These are phyloP conservation scores for Zasmidium cellare DNA, from an alignment of 2,329 filamentous ascomycete genomes.

Conservation along the genomic window DNA sequence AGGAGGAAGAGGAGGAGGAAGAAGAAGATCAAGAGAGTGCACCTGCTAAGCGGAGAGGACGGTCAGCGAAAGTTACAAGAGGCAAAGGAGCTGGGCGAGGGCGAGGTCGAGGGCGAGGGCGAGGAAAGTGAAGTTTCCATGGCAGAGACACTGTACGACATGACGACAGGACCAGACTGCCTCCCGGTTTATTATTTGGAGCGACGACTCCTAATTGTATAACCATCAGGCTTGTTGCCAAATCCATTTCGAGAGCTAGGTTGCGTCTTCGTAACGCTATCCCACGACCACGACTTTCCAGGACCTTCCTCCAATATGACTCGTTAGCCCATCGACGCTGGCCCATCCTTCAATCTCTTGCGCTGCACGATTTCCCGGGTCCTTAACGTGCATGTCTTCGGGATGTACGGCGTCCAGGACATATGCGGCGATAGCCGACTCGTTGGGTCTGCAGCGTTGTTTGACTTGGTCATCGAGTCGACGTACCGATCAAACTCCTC, in stretches of 20 bases:
- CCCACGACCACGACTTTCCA: no score
- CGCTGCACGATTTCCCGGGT: not conserved
- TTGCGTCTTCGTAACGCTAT: no score
- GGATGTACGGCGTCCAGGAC: not conserved
- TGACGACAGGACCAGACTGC: not conserved
- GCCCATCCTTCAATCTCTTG: no score
- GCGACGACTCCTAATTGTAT: no score
- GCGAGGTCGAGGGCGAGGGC: not conserved
- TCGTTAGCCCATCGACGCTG: no score
- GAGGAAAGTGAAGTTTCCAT: constrained; percentile 6
- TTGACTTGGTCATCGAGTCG: not conserved
- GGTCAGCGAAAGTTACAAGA: constrained; percentile 1
- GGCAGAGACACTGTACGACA: not conserved
- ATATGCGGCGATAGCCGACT: not conserved
- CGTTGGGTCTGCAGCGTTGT: not conserved
- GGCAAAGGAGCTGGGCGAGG: constrained; percentile 2
- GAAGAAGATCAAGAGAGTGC: constrained; percentile 20
- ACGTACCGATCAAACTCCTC: not conserved
- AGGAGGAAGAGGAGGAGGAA: constrained; percentile 23
- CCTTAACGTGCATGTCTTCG: not conserved
- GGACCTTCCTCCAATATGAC: no score
- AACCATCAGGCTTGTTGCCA: no score
- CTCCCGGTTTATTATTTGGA: no score
- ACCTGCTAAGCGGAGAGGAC: constrained; percentile 10
- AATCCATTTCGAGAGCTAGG: no score